A percentile compares a stretch with the other conserved stretches of the same genome.
phyloP scores from a whole-genome alignment of 495 filamentous ascomycete species.

The Lichina pygmaea region DNA sequence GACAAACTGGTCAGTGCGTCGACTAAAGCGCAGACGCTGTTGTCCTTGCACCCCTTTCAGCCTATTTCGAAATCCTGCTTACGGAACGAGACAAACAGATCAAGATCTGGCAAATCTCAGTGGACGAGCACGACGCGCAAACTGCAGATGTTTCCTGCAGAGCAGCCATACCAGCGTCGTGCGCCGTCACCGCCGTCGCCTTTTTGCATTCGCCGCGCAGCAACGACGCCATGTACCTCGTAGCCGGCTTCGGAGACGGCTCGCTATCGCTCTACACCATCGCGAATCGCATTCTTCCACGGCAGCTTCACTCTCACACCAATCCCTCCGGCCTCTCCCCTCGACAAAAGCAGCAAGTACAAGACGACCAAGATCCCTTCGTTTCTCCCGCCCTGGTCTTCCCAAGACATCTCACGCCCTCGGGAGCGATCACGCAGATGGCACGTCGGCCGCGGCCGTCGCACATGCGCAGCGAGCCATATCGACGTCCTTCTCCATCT shows the following conservation, averaged over 20 bases:
- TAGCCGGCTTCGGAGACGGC: constrained; percentile 1
- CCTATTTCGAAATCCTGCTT: constrained; percentile 4
- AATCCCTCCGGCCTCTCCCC: too few relatives aligned
- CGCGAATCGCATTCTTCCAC: too few relatives aligned
- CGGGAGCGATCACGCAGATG: constrained; percentile 46
- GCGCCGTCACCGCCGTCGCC: constrained; percentile 1
- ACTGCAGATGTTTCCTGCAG: neutral
- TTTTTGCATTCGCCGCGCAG: neutral
- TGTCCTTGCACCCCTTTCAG: constrained; percentile 4
- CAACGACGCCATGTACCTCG: neutral
- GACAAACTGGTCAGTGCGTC: constrained; percentile 57
- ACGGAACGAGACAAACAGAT: neutral
- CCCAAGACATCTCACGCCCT: constrained; percentile 18
- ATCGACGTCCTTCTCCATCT: too few relatives aligned
- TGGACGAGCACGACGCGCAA: neutral
- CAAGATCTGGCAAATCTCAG: constrained; percentile 2
- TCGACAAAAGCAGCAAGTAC: too few relatives aligned
- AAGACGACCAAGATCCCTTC: too few relatives aligned
- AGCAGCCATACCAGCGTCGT: neutral
- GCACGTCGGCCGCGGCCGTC: constrained; percentile 18
- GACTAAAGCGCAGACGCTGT: constrained; percentile 14
- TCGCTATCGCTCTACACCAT: neutral
- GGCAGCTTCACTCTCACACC: too few relatives aligned
- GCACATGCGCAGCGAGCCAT: too few relatives aligned
- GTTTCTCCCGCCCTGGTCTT: too few relatives aligned